These are phyloP conservation scores for Leptographium wingfieldii DNA, from an alignment of 2,329 filamentous ascomycete species.

Conservation along the genomic window DNA sequence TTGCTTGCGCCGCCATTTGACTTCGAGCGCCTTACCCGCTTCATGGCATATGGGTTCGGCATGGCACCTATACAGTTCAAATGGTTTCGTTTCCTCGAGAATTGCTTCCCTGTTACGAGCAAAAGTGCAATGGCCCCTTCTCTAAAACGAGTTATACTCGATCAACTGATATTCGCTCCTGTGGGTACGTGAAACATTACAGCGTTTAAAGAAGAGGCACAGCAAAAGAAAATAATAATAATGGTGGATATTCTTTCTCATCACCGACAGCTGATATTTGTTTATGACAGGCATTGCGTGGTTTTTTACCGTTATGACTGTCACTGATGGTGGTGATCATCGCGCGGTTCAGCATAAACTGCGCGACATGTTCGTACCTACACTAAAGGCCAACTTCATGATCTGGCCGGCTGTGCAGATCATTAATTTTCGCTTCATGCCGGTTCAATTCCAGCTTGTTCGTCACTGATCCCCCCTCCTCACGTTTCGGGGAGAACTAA, in stretches of 20 bases:
- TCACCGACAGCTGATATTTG: neutral
- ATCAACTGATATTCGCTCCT: conserved; percentile 88
- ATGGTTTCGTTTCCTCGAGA: conserved; percentile 83
- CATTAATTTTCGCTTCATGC: conserved; percentile 91
- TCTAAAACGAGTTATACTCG: conserved; percentile 80
- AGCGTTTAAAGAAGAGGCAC: neutral
- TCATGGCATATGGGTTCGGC: conserved; percentile 94
- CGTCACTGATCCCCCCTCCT: conserved; percentile 26
- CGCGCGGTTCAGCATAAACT: conserved; percentile 74
- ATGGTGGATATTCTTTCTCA: neutral
- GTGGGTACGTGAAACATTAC: conserved; percentile 42
- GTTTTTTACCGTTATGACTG: conserved; percentile 95
- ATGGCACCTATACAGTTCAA: conserved; percentile 94
- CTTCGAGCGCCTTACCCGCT: conserved; percentile 84
- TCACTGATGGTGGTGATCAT: conserved; percentile 81
- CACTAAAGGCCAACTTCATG: conserved; percentile 88
- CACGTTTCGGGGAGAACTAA: neutral
- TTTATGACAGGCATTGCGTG: conserved; percentile 47
- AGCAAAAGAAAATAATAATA: neutral
- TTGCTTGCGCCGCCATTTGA: conserved; percentile 72
- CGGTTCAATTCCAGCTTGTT: conserved; percentile 92
- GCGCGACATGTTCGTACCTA: conserved; percentile 84
- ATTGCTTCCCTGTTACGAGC: conserved; percentile 75
- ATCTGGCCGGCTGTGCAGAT: conserved; percentile 95
- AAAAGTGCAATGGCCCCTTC: conserved; percentile 60